phyloP scores from a whole-genome alignment of 768 basidiomycete genomes.

The Atractiella rhizophila region DNA sequence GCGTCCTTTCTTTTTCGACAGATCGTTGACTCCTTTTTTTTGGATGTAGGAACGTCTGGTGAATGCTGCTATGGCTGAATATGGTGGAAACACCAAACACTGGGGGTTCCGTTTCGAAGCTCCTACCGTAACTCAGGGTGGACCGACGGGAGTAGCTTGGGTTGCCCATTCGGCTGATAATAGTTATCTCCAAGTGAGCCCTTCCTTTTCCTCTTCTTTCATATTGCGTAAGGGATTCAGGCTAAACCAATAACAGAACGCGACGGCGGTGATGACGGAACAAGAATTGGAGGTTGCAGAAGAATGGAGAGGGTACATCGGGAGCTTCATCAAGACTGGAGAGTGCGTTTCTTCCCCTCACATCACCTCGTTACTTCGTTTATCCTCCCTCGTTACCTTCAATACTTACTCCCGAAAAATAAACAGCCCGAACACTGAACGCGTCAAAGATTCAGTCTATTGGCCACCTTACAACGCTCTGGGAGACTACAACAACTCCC shows the following conservation, averaged over 20 bases:
- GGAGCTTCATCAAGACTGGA: conserved; percentile 3
- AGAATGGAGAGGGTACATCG: conserved; percentile 3
- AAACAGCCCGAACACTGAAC: conserved; percentile 2
- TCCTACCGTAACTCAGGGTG: neutral
- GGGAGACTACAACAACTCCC: neutral
- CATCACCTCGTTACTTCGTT: neutral
- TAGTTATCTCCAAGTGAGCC: neutral
- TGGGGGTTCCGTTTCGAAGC: neutral
- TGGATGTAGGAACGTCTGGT: too few relatives aligned
- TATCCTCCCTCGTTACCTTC: neutral
- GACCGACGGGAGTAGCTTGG: neutral
- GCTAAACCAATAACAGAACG: conserved; percentile 3
- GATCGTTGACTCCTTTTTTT: too few relatives aligned
- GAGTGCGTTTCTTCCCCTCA: neutral
- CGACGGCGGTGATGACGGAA: conserved; percentile 2
- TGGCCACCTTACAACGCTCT: conserved; percentile 1
- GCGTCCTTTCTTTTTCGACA: too few relatives aligned
- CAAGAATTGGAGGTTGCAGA: conserved; percentile 1
- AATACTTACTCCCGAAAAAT: too few relatives aligned
- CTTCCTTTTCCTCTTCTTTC: too few relatives aligned
- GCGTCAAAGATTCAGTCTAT: neutral
- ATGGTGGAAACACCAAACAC: too few relatives aligned
- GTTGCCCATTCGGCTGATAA: neutral
- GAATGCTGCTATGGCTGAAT: too few relatives aligned
- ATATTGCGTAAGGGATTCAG: too few relatives aligned